Conservation (phyloP, 2,329 filamentous ascomycete species). For the Aspergillus melleus region DNA sequence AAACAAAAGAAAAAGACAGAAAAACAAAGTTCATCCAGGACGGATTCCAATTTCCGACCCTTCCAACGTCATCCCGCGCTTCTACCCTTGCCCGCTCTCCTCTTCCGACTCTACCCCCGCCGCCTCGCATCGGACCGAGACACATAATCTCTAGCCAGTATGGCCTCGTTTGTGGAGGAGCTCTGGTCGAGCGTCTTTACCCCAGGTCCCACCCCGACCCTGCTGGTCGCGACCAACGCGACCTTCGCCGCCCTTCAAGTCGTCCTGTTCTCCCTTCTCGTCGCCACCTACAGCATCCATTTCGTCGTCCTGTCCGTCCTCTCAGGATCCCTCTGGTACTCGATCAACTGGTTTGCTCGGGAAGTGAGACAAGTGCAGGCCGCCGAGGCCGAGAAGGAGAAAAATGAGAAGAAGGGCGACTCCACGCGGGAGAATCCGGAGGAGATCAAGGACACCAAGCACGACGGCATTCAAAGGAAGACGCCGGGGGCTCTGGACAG, state of each 20-base stretch:
- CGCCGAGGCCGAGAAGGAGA: constrained; percentile 27
- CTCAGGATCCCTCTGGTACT: constrained; percentile 81
- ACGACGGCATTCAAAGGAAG: constrained; percentile 25
- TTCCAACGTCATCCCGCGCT: constrained; percentile 11
- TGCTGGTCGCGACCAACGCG: constrained; percentile 85
- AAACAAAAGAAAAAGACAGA: neutral
- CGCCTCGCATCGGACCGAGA: constrained; percentile 4
- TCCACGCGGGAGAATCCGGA: constrained; percentile 28
- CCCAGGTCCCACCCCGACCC: constrained; percentile 81
- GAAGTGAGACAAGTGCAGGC: constrained; percentile 58
- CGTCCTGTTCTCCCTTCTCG: constrained; percentile 71
- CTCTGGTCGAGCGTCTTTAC: constrained; percentile 94
- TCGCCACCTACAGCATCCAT: constrained; percentile 84
- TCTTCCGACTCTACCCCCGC: neutral
- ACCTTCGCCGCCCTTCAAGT: constrained; percentile 84
- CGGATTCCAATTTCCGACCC: constrained; percentile 18
- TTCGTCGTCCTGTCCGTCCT: constrained; percentile 79
- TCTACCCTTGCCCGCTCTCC: constrained; percentile 1
- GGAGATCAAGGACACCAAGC: constrained; percentile 12
- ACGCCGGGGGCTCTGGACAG: constrained; percentile 35
- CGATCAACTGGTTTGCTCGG: constrained; percentile 93
- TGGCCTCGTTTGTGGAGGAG: constrained; percentile 63
- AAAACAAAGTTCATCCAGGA: neutral
- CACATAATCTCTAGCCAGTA: constrained; percentile 21
- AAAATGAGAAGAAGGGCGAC: constrained; percentile 42